Evolutionary conservation across 2,329 filamentous ascomycete genomes (phyloP).

Genomic region (Pseudogymnoascus sp.): DNA sequence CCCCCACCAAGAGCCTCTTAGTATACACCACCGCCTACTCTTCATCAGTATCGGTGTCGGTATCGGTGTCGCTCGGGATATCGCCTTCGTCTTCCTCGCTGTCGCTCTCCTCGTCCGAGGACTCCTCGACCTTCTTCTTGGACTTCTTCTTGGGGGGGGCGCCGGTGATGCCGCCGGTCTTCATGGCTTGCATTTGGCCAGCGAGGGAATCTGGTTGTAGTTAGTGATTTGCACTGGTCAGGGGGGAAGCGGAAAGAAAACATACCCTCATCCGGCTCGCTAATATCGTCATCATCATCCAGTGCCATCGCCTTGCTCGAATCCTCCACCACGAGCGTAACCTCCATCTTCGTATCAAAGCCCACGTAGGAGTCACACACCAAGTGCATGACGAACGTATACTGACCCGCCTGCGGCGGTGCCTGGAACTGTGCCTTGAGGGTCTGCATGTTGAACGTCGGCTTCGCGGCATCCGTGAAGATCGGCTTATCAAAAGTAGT

Average conservation of each 20-base stretch:
- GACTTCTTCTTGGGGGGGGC: slow-evolving; percentile 47
- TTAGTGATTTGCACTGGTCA: slow-evolving; percentile 14
- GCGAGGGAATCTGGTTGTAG: slow-evolving; percentile 65
- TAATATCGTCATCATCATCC: slow-evolving; percentile 86
- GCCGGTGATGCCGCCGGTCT: slow-evolving; percentile 49
- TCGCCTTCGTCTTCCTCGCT: slow-evolving; percentile 61
- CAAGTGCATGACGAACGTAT: slow-evolving; percentile 89
- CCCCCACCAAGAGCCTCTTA: background rate
- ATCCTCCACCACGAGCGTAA: slow-evolving; percentile 82
- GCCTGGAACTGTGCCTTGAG: slow-evolving; percentile 96
- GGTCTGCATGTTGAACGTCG: slow-evolving; percentile 91
- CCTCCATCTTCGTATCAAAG: slow-evolving; percentile 86
- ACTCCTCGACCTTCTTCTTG: slow-evolving; percentile 50
- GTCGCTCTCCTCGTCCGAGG: slow-evolving; percentile 74
- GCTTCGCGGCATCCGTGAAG: slow-evolving; percentile 69
- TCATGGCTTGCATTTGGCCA: slow-evolving; percentile 82
- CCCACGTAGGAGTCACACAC: slow-evolving; percentile 93
- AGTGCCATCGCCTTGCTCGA: slow-evolving; percentile 75
- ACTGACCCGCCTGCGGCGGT: slow-evolving; percentile 83
- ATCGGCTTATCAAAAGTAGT: slow-evolving; percentile 84
- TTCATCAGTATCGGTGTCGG: slow-evolving; percentile 52
- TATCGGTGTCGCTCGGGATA: slow-evolving; percentile 61
- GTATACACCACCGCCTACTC: slow-evolving; percentile 21
- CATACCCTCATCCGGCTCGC: slow-evolving; percentile 94
- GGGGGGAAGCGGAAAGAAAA: slow-evolving; percentile 16